Percentiles rank a stretch among this genome's conserved stretches.
Evolutionary conservation across 768 basidiomycete species (phyloP).

Genomic region (Harrya chromipes): DNA sequence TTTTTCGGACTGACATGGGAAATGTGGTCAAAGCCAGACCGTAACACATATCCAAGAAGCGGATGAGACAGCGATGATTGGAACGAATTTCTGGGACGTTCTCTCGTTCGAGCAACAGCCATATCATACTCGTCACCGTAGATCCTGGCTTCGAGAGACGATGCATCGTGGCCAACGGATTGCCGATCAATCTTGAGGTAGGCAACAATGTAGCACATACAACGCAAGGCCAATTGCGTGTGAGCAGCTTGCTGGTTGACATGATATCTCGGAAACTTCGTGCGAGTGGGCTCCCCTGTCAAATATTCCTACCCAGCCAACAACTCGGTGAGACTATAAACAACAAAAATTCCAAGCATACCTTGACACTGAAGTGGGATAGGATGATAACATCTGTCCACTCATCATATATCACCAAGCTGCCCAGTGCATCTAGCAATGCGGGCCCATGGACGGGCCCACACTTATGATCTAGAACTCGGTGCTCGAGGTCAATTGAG

Average conservation of each 20-base stretch:
- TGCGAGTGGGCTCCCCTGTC: neutral
- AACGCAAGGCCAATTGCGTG: neutral
- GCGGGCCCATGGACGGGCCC: slow-evolving; percentile 3
- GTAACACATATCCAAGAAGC: slow-evolving; percentile 4
- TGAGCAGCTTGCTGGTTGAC: neutral
- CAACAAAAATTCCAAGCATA: neutral
- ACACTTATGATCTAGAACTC: neutral
- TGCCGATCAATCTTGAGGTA: neutral
- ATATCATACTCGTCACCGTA: neutral
- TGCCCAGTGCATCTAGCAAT: neutral
- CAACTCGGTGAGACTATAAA: neutral
- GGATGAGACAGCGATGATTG: neutral
- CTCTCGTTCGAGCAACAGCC: neutral
- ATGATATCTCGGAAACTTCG: neutral
- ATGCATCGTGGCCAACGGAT: neutral
- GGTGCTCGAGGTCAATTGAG: neutral
- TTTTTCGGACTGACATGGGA: neutral
- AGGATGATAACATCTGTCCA: slow-evolving; percentile 2
- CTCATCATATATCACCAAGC: slow-evolving; percentile 2
- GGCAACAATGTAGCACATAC: slow-evolving; percentile 6
- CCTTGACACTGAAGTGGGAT: slow-evolving; percentile 15
- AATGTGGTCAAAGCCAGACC: slow-evolving; percentile 4
- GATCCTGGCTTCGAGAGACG: neutral
- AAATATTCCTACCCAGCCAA: slow-evolving; percentile 7
- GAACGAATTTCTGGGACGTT: neutral